Evolutionary conservation across 805 yeast species (phyloP), one percentile per base, ranked within the genome.

Genomic region (Candida ulmi): DNA sequence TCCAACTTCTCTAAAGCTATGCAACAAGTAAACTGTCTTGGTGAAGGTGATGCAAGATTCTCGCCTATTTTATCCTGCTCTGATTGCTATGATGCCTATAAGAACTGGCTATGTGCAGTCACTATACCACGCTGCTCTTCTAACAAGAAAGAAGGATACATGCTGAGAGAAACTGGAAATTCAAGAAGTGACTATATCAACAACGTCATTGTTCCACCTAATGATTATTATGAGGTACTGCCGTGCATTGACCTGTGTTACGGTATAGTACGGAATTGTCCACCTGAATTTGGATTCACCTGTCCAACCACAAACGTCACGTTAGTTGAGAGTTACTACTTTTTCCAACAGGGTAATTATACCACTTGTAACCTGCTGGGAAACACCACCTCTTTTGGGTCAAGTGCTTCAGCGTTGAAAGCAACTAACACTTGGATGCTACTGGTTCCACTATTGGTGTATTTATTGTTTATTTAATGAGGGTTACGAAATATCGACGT

Each of bases 211-310:
- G 66, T 72, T 5, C 86, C 88, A 0, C 69, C 72, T 5, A 52
- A 61, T 11, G 55, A 61, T 19, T 91, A 90, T 60, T 80, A 70
- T 50, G 99, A 91, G 61, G 72, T 93, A 3, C 58, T 87, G 41
- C 99, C 99, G 1, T 91, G 99, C 56, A 71, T 83, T 36, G 80
- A 84, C 52, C 73, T 82, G 45, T 93, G 98, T 60, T 68, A 84
- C 45, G 72, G 79, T 6, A 75, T 93, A 8, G 93, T 83, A 2
- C 71, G 87, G 36, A 83, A 84, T 57, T 91, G 99, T 57, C 96
- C 96, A 1, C 61, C 88, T 0, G 77, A 65, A 24, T 78, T 91
- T 52, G 78, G 77, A 2, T 88, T 91, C 57, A 52, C 60, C 13
- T 93, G 98, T 51, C 98, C 99, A 2, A 33, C 35, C 2, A 36